phyloP scores from a whole-genome alignment of 2,329 filamentous ascomycete genomes.

The Aspergillus clavatus region DNA sequence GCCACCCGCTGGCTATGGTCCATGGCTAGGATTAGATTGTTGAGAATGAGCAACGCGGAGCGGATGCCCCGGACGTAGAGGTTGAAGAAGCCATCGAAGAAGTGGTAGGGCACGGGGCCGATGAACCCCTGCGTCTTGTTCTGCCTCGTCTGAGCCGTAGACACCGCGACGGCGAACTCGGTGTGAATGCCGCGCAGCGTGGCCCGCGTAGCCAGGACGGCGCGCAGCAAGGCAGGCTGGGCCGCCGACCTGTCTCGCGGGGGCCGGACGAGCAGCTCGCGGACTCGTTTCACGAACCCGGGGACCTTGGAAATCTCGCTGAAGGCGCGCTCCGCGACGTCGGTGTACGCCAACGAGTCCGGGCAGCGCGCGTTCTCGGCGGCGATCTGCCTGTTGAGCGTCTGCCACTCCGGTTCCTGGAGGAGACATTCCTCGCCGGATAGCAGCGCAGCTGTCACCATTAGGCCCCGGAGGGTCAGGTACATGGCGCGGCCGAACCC shows the following conservation, averaged over 20 bases:
- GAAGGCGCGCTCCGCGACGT: conserved; percentile 27
- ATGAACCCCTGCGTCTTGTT: conserved; percentile 14
- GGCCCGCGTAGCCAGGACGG: conserved; percentile 18
- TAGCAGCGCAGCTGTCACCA: conserved; percentile 32
- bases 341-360: conserved; percentile 26
- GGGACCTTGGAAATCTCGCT: conserved; percentile 26
- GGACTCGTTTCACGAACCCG: conserved; percentile 21
- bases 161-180: conserved; percentile 21
- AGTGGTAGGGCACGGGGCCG: conserved; percentile 18
- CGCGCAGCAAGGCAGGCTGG: conserved; percentile 14
- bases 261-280: conserved; percentile 10
- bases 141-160: conserved; percentile 18
- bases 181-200: conserved; percentile 22
- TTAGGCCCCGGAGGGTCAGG: conserved; percentile 32
- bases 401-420: conserved; percentile 32
- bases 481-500: conserved; percentile 34
- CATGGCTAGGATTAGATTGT: conserved; percentile 17
- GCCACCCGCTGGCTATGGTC: conserved; percentile 15
- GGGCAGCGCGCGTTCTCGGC: conserved; percentile 24
- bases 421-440: conserved; percentile 33
- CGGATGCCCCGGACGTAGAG: conserved; percentile 19
- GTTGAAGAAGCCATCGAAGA: conserved; percentile 19
- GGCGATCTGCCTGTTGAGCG: conserved; percentile 25
- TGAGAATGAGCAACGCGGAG: conserved; percentile 16
- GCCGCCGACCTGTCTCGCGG: conserved; percentile 5